A percentile compares a stretch with the other conserved stretches of the same genome.
These are phyloP conservation scores for Lactarius tabidus DNA, from an alignment of 768 basidiomycete species.

Conservation along the genomic window DNA sequence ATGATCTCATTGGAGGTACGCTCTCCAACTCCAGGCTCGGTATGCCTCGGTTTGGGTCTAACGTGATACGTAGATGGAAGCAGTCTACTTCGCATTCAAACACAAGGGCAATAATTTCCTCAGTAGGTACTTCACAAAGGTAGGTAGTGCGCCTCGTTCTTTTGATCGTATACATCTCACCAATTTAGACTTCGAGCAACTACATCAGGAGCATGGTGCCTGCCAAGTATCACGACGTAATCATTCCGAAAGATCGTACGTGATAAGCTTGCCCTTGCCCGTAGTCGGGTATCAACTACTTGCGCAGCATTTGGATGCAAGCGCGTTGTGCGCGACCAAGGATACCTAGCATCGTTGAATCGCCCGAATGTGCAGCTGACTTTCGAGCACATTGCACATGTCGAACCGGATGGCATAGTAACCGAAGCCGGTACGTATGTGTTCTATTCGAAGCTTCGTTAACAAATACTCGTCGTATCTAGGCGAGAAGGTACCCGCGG, in stretches of 20 bases:
- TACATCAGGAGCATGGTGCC: conserved; percentile 49
- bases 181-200: conserved; percentile 35
- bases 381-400: conserved; percentile 45
- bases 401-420: conserved; percentile 48
- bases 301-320: conserved; percentile 53
- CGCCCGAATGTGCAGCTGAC: conserved; percentile 48
- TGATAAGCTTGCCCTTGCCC: background rate
- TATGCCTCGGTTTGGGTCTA: background rate
- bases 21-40: background rate
- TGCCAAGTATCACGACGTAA: conserved; percentile 7
- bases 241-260: conserved; percentile 53
- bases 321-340: conserved; percentile 56
- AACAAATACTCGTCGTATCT: background rate
- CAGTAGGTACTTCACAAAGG: background rate
- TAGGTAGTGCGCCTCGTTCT: background rate
- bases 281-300: background rate
- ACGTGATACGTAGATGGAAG: conserved; percentile 1
- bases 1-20: conserved; percentile 44
- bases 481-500: conserved; percentile 46
- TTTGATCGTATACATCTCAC: background rate
- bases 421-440: conserved; percentile 34
- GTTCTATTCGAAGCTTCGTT: background rate
- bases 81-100: background rate
- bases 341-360: conserved; percentile 49
- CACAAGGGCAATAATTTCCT: conserved; percentile 10